Base-by-base conservation (phyloP, 2,329 filamentous ascomycete genomes). In the Fusarium haematococcum region DNA sequence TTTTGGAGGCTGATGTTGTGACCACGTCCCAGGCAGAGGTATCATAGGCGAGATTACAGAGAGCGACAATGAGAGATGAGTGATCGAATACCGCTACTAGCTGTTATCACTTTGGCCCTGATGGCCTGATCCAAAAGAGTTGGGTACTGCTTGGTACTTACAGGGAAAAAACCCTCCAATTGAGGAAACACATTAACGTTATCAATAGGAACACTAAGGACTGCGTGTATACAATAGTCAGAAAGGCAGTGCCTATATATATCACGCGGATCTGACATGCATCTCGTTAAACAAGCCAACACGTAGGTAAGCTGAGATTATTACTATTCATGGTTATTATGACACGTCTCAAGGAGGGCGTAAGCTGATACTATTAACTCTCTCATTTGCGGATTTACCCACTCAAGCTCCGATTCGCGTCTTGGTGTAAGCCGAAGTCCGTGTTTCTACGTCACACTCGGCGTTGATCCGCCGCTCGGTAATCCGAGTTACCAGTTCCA, bases 1-100 rank as follows among this genome's bases (percentile, higher is more conserved):
- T 81, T 13, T 63, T 80, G 25, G 78, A 81, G 52, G 78, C 77
- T 71, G 79, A 81, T 45, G 62, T 77, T 9, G 76, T 80, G 57
- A 71, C 79, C 3, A 78, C 74, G 7, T 72, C 76, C 52, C 70
- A 75, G 25, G 77, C 72, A 2, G 78, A 76, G 3, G 74, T 78
- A 27, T 65, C 70, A 10, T 43, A 68, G 13, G 56, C 35, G 16
- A 59, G 56, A 23, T 11, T 59, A 3, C 18, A 25, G 25, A 59
- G 56, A 10, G 33, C 35, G 16, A 20, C 37, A 16, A 41, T 59
- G 35, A 30, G 35, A n/a, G 56, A 41, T 48, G 45, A 14, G 11
- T 27, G 23, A 48, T 37, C 27, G 27, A 9, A 6, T 30, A 30
- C 27, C 27, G 6, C 27, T 30, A 30, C 27, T 9, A 7, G 27